Evolutionary conservation across 1,139 yeast species (phyloP).

Genomic region (Suhomyces maxii): DNA sequence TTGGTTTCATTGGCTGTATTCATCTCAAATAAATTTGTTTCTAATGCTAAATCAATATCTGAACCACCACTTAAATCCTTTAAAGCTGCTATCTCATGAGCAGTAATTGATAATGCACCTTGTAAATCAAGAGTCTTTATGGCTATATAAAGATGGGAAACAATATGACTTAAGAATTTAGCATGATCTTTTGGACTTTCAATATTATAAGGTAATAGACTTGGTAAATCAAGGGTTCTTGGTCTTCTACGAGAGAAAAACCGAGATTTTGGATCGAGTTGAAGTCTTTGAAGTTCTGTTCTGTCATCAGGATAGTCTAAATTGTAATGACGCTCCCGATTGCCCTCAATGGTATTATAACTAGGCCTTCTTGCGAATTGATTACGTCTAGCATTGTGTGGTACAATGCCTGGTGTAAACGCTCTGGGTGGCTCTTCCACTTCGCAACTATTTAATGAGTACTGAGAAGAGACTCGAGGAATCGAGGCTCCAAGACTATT

Average conservation of each 20-base stretch:
- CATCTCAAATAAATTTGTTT: constrained; percentile 49
- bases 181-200: constrained; percentile 73
- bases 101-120: constrained; percentile 68
- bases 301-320: constrained; percentile 58
- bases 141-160: constrained; percentile 77
- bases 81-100: constrained; percentile 54
- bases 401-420: constrained; percentile 6
- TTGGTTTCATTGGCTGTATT: constrained; percentile 11
- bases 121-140: constrained; percentile 73
- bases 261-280: constrained; percentile 52
- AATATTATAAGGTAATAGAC: constrained; percentile 71
- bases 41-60: constrained; percentile 56
- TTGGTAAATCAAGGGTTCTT: constrained; percentile 59
- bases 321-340: constrained; percentile 49
- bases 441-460: background rate
- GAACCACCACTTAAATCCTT: constrained; percentile 21
- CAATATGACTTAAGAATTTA: constrained; percentile 73
- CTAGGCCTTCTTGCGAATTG: constrained; percentile 31
- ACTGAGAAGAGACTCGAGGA: constrained; percentile 10
- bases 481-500: constrained; percentile 8
- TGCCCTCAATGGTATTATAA: constrained; percentile 34
- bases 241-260: constrained; percentile 55
- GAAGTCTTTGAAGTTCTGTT: constrained; percentile 37
- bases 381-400: background rate
- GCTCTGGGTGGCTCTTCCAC: constrained; percentile 7